A percentile compares a stretch with the other conserved stretches of the same genome.
These are phyloP conservation scores for Wickerhamomyces chambardii DNA, from an alignment of 805 yeast species.

Conservation along the genomic window DNA sequence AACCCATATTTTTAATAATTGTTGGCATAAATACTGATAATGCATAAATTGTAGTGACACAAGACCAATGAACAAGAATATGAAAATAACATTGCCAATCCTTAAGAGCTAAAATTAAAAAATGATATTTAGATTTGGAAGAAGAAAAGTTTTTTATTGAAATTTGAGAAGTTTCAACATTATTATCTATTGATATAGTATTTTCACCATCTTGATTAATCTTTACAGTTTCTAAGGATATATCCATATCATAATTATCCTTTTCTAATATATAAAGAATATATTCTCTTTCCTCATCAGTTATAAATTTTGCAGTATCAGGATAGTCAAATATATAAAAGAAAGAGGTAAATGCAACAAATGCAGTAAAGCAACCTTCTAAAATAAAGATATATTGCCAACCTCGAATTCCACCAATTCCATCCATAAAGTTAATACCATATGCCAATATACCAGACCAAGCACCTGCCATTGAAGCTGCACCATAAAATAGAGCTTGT, in stretches of 20 bases:
- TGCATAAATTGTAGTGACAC: slow-evolving; percentile 25
- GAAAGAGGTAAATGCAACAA: slow-evolving; percentile 21
- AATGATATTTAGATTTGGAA: background rate
- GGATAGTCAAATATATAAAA: slow-evolving; percentile 27
- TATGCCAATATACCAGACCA: slow-evolving; percentile 39
- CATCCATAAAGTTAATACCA: slow-evolving; percentile 29
- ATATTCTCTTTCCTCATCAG: slow-evolving; percentile 24
- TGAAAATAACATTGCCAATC: slow-evolving; percentile 24
- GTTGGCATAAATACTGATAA: slow-evolving; percentile 35
- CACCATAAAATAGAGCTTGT: slow-evolving; percentile 32
- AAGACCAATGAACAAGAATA: slow-evolving; percentile 19
- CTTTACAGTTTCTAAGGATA: background rate
- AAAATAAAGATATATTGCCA: slow-evolving; percentile 37
- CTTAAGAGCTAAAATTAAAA: slow-evolving; percentile 12
- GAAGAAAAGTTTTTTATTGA: too few species aligned
- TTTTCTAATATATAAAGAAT: slow-evolving; percentile 3
- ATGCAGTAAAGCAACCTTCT: slow-evolving; percentile 30
- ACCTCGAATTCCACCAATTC: slow-evolving; percentile 20
- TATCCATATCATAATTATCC: background rate
- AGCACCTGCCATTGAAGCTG: slow-evolving; percentile 38
- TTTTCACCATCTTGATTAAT: background rate
- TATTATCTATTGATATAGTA: too few species aligned
- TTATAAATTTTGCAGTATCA: slow-evolving; percentile 24
- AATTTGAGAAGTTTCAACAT: background rate
- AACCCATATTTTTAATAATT: slow-evolving; percentile 33